Conservation (phyloP, 805 yeast genomes). For the Cyberlindnera mississippiensis region DNA sequence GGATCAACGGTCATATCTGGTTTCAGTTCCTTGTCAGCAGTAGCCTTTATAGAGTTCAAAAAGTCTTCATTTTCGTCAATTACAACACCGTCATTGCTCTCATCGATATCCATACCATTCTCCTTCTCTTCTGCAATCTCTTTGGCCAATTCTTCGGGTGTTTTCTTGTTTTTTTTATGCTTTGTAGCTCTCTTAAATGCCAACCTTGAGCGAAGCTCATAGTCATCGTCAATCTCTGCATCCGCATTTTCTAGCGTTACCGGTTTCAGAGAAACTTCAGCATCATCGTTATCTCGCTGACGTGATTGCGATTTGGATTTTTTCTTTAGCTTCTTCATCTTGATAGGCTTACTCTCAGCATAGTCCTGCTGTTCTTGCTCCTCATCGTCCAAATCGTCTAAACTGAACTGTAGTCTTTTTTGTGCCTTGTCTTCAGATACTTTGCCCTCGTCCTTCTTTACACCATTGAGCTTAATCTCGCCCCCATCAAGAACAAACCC, state of each 20-base stretch:
- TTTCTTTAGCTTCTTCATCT: slow-evolving; percentile 30
- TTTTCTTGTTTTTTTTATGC: slow-evolving; percentile 17
- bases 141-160: slow-evolving; percentile 21
- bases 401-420: slow-evolving; percentile 10
- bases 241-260: slow-evolving; percentile 29
- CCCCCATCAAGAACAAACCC: slow-evolving; percentile 18
- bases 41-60: slow-evolving; percentile 24
- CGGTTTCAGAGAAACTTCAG: slow-evolving; percentile 22
- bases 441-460: background rate
- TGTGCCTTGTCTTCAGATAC: background rate
- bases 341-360: slow-evolving; percentile 26
- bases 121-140: slow-evolving; percentile 21
- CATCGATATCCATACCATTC: slow-evolving; percentile 17
- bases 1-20: too few species aligned
- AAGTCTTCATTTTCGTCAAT: slow-evolving; percentile 37
- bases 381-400: slow-evolving; percentile 18
- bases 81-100: slow-evolving; percentile 16
- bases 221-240: slow-evolving; percentile 18
- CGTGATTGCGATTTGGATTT: slow-evolving; percentile 7
- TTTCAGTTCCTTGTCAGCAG: too few species aligned
- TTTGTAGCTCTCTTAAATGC: slow-evolving; percentile 20
- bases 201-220: slow-evolving; percentile 25
- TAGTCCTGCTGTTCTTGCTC: slow-evolving; percentile 18
- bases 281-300: slow-evolving; percentile 18
- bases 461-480: slow-evolving; percentile 1